Percentiles rank a stretch among this genome's conserved stretches.
phyloP scores from a whole-genome alignment of 371 early-diverging fungal species.

The Batkoa obscura region DNA sequence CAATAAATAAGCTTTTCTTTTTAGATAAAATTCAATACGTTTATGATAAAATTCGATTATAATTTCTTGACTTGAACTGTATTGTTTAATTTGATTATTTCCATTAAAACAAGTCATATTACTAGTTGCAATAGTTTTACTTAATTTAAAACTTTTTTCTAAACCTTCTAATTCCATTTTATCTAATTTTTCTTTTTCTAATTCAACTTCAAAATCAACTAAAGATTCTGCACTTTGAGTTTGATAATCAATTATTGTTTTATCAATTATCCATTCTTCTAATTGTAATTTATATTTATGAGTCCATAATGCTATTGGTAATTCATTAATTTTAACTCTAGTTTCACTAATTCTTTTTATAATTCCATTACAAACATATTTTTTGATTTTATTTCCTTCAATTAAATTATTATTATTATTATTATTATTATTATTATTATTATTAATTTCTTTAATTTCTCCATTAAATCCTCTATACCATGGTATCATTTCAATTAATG shows the following conservation, averaged over 20 bases:
- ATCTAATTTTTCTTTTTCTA: slow-evolving; percentile 45
- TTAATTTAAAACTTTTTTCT: slow-evolving; percentile 72
- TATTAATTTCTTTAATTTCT: slow-evolving; percentile 31
- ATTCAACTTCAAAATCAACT: slow-evolving; percentile 69
- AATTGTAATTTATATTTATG: slow-evolving; percentile 83
- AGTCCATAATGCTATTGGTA: slow-evolving; percentile 94
- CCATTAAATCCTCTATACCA: slow-evolving; percentile 93
- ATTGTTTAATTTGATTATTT: slow-evolving; percentile 77
- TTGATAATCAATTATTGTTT: slow-evolving; percentile 32
- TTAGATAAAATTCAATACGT: slow-evolving; percentile 69
- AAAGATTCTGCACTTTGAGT: slow-evolving; percentile 65
- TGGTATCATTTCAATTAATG: slow-evolving; percentile 65
- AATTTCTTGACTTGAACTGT: slow-evolving; percentile 63
- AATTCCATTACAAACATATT: slow-evolving; percentile 56
- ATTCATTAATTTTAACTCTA: slow-evolving; percentile 76
- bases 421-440: no score
- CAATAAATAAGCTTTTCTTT: slow-evolving; percentile 77
- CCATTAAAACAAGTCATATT: slow-evolving; percentile 98
- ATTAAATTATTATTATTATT: no score
- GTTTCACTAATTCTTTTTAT: slow-evolving; percentile 50
- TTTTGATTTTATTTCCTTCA: slow-evolving; percentile 53
- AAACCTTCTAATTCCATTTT: slow-evolving; percentile 58
- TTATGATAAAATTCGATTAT: slow-evolving; percentile 83
- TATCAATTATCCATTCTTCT: slow-evolving; percentile 43
- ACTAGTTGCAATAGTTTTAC: slow-evolving; percentile 42